These are phyloP conservation scores for Hyaloraphidium curvatum DNA, from an alignment of 192 early-diverging fungal species.

Conservation along the genomic window DNA sequence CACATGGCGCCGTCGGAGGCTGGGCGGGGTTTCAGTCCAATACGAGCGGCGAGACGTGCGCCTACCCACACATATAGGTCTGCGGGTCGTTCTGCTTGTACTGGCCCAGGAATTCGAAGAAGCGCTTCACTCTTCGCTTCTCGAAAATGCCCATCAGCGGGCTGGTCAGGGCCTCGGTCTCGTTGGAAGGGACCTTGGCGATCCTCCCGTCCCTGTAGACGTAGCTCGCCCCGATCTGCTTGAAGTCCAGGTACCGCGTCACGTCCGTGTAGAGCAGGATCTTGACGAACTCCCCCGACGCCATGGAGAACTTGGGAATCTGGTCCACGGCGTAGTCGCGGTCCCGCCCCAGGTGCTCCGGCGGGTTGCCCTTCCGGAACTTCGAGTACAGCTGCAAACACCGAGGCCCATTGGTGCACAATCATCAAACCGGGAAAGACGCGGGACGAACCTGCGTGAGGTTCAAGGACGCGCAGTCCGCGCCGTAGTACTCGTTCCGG, in stretches of 20 bases:
- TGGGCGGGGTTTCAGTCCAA: background rate
- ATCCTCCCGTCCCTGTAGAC: conserved; percentile 80
- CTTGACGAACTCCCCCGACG: conserved; percentile 88
- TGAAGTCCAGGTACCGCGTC: conserved; percentile 94
- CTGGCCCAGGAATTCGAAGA: conserved; percentile 83
- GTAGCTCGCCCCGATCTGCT: conserved; percentile 81
- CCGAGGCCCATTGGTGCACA: background rate
- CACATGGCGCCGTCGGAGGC: too few relatives aligned
- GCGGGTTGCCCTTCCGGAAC: conserved; percentile 33
- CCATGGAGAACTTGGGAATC: conserved; percentile 99
- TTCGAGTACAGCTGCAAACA: conserved; percentile 40
- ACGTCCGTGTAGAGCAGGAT: conserved; percentile 97
- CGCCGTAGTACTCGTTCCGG: conserved; percentile 97
- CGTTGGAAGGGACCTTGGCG: conserved; percentile 85
- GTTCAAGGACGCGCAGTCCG: conserved; percentile 86
- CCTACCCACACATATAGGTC: conserved; percentile 45
- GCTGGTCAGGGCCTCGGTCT: conserved; percentile 63
- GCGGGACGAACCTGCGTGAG: conserved; percentile 56
- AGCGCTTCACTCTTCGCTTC: conserved; percentile 78
- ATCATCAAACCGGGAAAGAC: conserved; percentile 3
- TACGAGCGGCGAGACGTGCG: background rate
- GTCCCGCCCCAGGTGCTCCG: conserved; percentile 29
- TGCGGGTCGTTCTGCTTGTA: conserved; percentile 65
- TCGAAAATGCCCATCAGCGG: conserved; percentile 87
- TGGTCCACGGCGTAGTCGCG: conserved; percentile 94